phyloP scores from a whole-genome alignment of 495 filamentous ascomycete genomes.

The Lepraria neglecta region DNA sequence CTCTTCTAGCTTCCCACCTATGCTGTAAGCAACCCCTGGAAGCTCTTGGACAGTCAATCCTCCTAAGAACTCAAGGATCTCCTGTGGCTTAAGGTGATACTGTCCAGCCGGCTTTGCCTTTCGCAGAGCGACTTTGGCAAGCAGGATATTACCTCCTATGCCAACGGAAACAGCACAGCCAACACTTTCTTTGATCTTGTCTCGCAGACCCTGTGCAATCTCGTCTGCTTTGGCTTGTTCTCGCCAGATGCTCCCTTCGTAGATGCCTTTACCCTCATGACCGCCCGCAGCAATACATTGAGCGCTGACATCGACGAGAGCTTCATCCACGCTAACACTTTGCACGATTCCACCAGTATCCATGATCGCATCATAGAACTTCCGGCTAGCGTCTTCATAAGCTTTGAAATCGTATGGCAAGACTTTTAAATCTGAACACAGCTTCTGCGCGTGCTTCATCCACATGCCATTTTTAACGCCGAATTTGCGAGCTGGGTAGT shows the following conservation, averaged over 20 bases:
- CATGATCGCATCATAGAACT: slow-evolving; percentile 83
- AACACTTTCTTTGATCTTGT: slow-evolving; percentile 62
- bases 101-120: slow-evolving; percentile 95
- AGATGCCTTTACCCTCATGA: slow-evolving; percentile 58
- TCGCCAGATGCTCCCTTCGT: slow-evolving; percentile 66
- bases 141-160: slow-evolving; percentile 83
- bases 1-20: slow-evolving; percentile 76
- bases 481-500: slow-evolving; percentile 78
- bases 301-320: slow-evolving; percentile 68
- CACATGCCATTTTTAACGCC: slow-evolving; percentile 98
- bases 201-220: slow-evolving; percentile 61
- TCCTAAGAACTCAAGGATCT: slow-evolving; percentile 68
- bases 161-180: slow-evolving; percentile 89
- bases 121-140: slow-evolving; percentile 82
- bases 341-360: slow-evolving; percentile 75
- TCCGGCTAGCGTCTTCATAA: slow-evolving; percentile 85
- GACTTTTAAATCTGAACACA: slow-evolving; percentile 79
- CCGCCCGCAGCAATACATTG: slow-evolving; percentile 60
- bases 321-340: slow-evolving; percentile 95
- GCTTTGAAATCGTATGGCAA: slow-evolving; percentile 89
- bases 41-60: slow-evolving; percentile 69
- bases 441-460: slow-evolving; percentile 82
- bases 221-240: slow-evolving; percentile 78
- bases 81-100: slow-evolving; percentile 74
- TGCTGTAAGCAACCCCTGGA: slow-evolving; percentile 83